Evolutionary conservation across 768 basidiomycete genomes (phyloP).

Genomic region (Podaxis sp.): DNA sequence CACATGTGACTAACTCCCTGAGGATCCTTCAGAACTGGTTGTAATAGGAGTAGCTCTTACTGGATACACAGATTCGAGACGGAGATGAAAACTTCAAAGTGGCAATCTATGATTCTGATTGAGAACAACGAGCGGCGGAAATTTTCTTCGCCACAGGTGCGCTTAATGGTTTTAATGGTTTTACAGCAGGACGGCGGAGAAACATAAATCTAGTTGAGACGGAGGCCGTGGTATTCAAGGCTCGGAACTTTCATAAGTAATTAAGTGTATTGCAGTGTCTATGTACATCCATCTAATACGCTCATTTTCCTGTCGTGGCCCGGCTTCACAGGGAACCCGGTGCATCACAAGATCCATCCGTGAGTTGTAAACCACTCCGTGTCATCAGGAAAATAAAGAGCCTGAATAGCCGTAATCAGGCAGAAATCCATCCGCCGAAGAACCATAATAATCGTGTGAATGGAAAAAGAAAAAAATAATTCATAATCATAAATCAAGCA

Average conservation of each 20-base stretch:
- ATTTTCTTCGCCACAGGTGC: not conserved
- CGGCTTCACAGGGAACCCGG: not conserved
- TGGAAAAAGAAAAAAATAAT: not conserved
- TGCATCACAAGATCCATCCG: not conserved
- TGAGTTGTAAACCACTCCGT: not conserved
- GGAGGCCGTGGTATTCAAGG: not conserved
- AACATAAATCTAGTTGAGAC: not conserved
- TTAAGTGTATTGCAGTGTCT: not conserved
- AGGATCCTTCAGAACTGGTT: not conserved
- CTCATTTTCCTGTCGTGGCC: not conserved
- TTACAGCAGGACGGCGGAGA: not conserved
- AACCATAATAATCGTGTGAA: not conserved
- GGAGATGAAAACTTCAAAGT: constrained; percentile 1
- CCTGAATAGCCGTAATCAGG: not conserved
- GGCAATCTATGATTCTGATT: not conserved
- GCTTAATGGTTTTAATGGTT: constrained; percentile 2
- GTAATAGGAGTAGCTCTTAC: not conserved
- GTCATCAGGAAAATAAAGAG: not conserved
- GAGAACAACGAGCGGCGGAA: not conserved
- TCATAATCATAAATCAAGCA: constrained; percentile 16
- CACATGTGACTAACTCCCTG: constrained; percentile 15
- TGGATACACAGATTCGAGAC: not conserved
- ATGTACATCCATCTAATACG: not conserved
- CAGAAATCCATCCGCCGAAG: not conserved
- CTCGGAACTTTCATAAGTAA: not conserved